Percentiles rank a stretch among this genome's conserved stretches.
These are phyloP conservation scores for Collariella sp. DNA, from an alignment of 495 filamentous ascomycete species.

Conservation along the genomic window DNA sequence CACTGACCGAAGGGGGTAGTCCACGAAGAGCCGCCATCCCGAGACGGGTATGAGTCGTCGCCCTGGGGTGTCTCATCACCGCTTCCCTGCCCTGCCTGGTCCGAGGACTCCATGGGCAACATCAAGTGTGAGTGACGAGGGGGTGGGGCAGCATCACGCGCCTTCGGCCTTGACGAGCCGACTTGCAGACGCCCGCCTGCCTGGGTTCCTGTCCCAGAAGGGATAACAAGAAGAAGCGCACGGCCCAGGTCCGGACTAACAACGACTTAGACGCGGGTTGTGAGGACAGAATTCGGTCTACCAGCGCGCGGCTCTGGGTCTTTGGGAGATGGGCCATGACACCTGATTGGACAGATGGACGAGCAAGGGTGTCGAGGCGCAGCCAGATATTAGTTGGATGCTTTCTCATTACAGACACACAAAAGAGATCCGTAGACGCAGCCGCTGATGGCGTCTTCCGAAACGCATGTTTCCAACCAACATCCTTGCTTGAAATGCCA, in stretches of 20 bases:
- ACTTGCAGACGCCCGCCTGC: neutral
- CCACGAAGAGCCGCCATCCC: slow-evolving; percentile 3
- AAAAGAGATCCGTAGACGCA: slow-evolving; percentile 2
- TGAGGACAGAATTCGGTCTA: slow-evolving; percentile 7
- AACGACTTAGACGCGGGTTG: slow-evolving; percentile 8
- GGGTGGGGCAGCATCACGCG: slow-evolving; percentile 1
- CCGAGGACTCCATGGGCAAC: neutral
- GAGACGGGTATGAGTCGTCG: slow-evolving; percentile 9
- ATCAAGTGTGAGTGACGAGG: neutral
- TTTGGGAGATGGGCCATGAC: neutral
- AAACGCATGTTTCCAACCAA: neutral
- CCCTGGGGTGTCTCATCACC: slow-evolving; percentile 9
- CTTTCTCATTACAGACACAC: neutral
- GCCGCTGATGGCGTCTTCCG: neutral
- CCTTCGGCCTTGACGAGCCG: slow-evolving; percentile 7
- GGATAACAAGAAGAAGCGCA: slow-evolving; percentile 6
- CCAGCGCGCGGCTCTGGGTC: slow-evolving; percentile 8
- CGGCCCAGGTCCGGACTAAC: slow-evolving; percentile 1
- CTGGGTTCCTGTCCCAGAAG: neutral
- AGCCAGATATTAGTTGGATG: neutral
- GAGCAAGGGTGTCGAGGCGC: slow-evolving; percentile 1
- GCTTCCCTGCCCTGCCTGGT: neutral
- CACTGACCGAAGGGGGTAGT: slow-evolving; percentile 6
- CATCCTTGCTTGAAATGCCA: neutral
- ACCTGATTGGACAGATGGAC: slow-evolving; percentile 7